Evolutionary conservation across 306 rosid genomes (phyloP).

Genomic region (Cicer judaicum): DNA sequence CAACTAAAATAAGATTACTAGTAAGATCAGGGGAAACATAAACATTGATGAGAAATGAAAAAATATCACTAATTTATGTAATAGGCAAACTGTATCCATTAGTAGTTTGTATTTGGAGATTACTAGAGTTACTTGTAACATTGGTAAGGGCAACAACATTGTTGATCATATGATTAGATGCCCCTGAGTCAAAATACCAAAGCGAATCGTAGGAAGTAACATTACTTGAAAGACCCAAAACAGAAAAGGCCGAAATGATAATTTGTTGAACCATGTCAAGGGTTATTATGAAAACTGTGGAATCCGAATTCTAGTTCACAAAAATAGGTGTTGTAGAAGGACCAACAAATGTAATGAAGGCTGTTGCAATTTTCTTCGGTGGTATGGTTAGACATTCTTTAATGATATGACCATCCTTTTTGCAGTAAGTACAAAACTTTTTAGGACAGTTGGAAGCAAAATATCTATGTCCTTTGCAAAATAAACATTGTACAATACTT

Average conservation of each 20-base stretch:
- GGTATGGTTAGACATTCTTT: neutral
- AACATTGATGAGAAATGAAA: no score
- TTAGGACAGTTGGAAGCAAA: neutral
- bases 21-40: no score
- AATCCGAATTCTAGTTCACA: neutral
- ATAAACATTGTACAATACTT: neutral
- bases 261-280: neutral
- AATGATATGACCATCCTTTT: conserved; percentile 7
- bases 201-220: no score
- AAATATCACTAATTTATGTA: no score
- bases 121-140: no score
- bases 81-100: no score
- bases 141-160: no score
- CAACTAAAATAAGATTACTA: no score
- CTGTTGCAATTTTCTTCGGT: neutral
- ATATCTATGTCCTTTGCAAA: neutral
- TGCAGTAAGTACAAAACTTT: neutral
- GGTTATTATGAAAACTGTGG: neutral
- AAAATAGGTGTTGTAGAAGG: neutral
- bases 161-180: no score
- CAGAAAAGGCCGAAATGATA: neutral
- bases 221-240: neutral
- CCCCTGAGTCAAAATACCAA: no score
- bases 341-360: neutral
- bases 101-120: no score